Evolutionary conservation across 2,329 filamentous ascomycete species (phyloP), one percentile per base, ranked within the genome.

Genomic region (Arthrobotrys sinensis): DNA sequence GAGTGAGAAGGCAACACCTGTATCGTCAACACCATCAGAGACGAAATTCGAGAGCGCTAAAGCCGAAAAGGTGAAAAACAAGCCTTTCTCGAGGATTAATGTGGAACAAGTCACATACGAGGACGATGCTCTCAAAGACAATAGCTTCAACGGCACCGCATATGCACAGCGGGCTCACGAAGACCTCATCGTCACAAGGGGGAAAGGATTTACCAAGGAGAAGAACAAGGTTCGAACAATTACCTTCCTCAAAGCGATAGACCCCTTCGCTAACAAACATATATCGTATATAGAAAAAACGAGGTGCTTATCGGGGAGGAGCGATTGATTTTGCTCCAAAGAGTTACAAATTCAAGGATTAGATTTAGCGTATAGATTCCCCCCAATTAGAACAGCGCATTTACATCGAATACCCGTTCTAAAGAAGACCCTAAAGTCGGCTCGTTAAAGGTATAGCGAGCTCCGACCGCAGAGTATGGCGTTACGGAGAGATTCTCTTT

Each of bases 191-290:
- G 89, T 97, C 45, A 98, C 95, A 36, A 93, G 92, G 84, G 96
- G 96, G 82, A 98, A 97, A 86, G 94, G 93, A 3, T 99, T 99
- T 86, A 98, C 95, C 77, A 99, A 99, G 88, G 96, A 98, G 87
- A 99, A 99, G 90, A 99, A 99, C 86, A 99, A 99, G 80, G 81
- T 82, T 73, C 8, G 80, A 28, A 46, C 84, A 85, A 86, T 83
- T 86, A 87, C 83, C 28, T 32, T 48, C 40, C 66, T 11, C 32
- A 55, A 45, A 24, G 45, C 48, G 64, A 36, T 55, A 70, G 43
- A 28, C 36, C 16, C 14, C 57, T 60, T 60, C 11, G n/a, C 55
- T 60, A 38, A 64, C 38, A 48, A 40, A 24, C 24, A 28, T 50
- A 60, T 24, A 36, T 66, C 80, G 21, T 38, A 38, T 46, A 67